Conservation (phyloP, 2,329 filamentous ascomycete genomes). For the Chaetoscypha palmicola region DNA sequence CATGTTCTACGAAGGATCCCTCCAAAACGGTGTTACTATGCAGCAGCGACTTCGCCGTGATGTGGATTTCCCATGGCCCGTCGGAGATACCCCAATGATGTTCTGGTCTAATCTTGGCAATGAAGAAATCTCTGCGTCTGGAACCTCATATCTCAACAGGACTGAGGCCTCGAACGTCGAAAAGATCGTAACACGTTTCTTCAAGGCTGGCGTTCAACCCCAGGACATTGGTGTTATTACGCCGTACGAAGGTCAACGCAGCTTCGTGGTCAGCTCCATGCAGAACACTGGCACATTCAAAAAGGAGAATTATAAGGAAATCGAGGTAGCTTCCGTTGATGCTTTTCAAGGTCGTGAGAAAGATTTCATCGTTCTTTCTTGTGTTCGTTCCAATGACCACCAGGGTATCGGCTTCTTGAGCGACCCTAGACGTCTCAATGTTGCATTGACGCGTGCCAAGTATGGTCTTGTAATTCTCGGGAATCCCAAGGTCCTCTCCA, state of each 20-base stretch:
- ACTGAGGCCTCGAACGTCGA: conserved; percentile 97
- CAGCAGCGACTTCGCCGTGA: conserved; percentile 83
- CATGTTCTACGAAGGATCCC: conserved; percentile 98
- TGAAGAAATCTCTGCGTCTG: conserved; percentile 95
- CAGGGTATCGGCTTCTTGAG: conserved; percentile 99
- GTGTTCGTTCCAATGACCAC: conserved; percentile 96
- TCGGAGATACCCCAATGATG: conserved; percentile 95
- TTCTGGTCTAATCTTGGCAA: conserved; percentile 99
- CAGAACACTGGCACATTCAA: conserved; percentile 95
- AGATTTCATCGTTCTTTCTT: conserved; percentile 96
- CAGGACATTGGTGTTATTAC: conserved; percentile 95
- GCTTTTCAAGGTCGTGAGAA: conserved; percentile 99
- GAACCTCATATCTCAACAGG: conserved; percentile 95
- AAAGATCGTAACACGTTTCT: conserved; percentile 97
- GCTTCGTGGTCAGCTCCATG: conserved; percentile 99
- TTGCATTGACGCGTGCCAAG: conserved; percentile 92
- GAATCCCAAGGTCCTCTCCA: conserved; percentile 94
- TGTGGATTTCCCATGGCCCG: conserved; percentile 97
- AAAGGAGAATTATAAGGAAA: conserved; percentile 97
- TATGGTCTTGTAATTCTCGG: conserved; percentile 94
- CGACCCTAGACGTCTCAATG: conserved; percentile 93
- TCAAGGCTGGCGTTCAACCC: conserved; percentile 96
- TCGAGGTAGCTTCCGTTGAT: conserved; percentile 96
- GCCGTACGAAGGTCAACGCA: conserved; percentile 95
- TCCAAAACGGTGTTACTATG: conserved; percentile 93